phyloP scores from a whole-genome alignment of 805 yeast genomes.

The Candida easanensis region DNA sequence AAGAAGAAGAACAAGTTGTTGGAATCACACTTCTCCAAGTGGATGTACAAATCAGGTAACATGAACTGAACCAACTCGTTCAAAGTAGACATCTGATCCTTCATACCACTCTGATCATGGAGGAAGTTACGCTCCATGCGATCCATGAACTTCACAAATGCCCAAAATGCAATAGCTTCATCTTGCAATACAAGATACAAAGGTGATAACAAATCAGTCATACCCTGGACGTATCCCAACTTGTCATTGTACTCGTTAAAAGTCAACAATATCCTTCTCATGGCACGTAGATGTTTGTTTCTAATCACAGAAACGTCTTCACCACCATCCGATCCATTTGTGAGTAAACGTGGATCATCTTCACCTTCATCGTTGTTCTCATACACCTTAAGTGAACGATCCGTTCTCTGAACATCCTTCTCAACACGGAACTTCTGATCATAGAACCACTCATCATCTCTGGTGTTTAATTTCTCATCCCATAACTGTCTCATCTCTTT shows the following conservation, averaged over 20 bases:
- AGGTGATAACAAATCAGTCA: conserved; percentile 92
- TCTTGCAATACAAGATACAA: conserved; percentile 64
- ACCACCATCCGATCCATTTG: conserved; percentile 3
- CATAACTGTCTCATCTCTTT: conserved; percentile 66
- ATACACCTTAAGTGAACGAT: conserved; percentile 70
- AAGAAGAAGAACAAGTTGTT: conserved; percentile 90
- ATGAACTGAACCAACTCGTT: conserved; percentile 86
- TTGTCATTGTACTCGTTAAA: conserved; percentile 81
- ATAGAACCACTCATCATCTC: conserved; percentile 69
- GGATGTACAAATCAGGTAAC: conserved; percentile 81
- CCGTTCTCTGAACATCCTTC: conserved; percentile 91
- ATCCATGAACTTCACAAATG: conserved; percentile 84
- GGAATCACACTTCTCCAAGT: conserved; percentile 83
- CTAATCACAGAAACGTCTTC: conserved; percentile 59
- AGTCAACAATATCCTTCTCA: conserved; percentile 79
- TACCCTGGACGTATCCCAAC: conserved; percentile 96
- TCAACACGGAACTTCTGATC: conserved; percentile 90
- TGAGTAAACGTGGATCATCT: conserved; percentile 29
- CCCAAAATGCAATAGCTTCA: conserved; percentile 84
- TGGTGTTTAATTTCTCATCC: conserved; percentile 50
- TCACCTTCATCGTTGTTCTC: conserved; percentile 34
- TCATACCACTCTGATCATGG: conserved; percentile 91
- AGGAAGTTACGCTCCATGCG: conserved; percentile 93
- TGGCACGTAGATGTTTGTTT: conserved; percentile 69
- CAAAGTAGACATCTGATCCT: conserved; percentile 77